These are phyloP conservation scores for Dactylellina haptotyla DNA, from an alignment of 2,329 filamentous ascomycete genomes.

Conservation along the genomic window DNA sequence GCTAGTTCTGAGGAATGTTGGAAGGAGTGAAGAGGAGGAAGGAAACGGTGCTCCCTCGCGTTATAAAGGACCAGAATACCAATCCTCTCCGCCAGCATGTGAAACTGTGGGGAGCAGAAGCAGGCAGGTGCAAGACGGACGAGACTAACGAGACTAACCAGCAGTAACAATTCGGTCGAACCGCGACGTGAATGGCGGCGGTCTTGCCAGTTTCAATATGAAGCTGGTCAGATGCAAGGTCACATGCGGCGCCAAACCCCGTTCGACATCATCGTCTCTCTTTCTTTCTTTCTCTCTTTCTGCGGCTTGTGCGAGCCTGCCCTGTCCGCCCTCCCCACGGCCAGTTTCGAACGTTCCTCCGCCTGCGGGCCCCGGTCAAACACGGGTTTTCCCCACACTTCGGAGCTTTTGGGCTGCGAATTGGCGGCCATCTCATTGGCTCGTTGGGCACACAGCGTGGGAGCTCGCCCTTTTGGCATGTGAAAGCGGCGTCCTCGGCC, in stretches of 20 bases:
- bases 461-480: slow-evolving; percentile 17
- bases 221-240: slow-evolving; percentile 6
- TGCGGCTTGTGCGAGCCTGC: background rate
- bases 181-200: background rate
- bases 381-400: slow-evolving; percentile 43
- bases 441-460: too few relatives aligned
- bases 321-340: background rate
- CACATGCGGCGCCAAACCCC: slow-evolving; percentile 22
- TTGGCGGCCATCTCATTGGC: slow-evolving; percentile 36
- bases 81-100: slow-evolving; percentile 24
- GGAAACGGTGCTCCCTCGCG: background rate
- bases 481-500: slow-evolving; percentile 43
- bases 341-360: background rate
- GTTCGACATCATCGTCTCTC: slow-evolving; percentile 12
- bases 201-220: background rate
- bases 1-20: slow-evolving; percentile 43
- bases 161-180: slow-evolving; percentile 22
- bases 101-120: slow-evolving; percentile 37
- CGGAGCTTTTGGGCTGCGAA: slow-evolving; percentile 27
- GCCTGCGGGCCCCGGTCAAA: slow-evolving; percentile 9
- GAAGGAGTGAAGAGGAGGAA: background rate
- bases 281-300: background rate
- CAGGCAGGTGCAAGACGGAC: slow-evolving; percentile 14
- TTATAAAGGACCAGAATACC: slow-evolving; percentile 3
- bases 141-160: too few relatives aligned